Evolutionary conservation across 805 yeast genomes (phyloP), one percentile per base, ranked within the genome.

Genomic region (Candida mattraensis): DNA sequence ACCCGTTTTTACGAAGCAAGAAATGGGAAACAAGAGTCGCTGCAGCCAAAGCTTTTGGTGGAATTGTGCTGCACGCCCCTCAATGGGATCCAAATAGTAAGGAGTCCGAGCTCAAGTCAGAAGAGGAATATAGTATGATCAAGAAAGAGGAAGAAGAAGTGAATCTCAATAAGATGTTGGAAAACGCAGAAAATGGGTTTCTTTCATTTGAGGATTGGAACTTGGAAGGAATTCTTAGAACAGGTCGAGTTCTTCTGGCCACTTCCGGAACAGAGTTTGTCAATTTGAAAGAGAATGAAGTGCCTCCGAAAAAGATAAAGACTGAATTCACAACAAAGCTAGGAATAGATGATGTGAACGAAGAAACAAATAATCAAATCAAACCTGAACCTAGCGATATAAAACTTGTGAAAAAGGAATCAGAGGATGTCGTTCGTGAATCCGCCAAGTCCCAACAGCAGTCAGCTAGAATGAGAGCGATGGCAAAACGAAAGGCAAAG

Each of bases 21-120:
- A 87, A 82, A 62, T 93, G 99, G 99, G 99, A 93, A 59, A 89
- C 99, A 0, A 74, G 99, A 58, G 82, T 85, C 1, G 80, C 98
- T 1, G 93, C 99, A 1, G 96, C 97, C 1, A 69, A 87, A 36
- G 98, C 99, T 0, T 75, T 93, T 49, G 98, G 98, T 7, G 95
- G 95, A 3, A 88, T 93, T 18, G 91, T 88, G 3, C 76, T 78
- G 28, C 81, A 87, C 59, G 79, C 89, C 1, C 72, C 74, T 0
- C 52, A 68, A 19, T 93, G 98, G 98, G 87, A 87, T 53, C 98
- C 98, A 1, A 85, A 83, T 28, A 41, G 40, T 12, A 53, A 42
- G 7, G 58, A 51, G 2, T 58, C 40, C 8, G 59, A 50, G 18
- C 44, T 36, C 20, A 38, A 37, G n/a, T 25, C 35, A 5, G 38